Evolutionary conservation across 805 yeast species (phyloP), one percentile per base, ranked within the genome.

Genomic region (Metschnikowia noctiluminum): DNA sequence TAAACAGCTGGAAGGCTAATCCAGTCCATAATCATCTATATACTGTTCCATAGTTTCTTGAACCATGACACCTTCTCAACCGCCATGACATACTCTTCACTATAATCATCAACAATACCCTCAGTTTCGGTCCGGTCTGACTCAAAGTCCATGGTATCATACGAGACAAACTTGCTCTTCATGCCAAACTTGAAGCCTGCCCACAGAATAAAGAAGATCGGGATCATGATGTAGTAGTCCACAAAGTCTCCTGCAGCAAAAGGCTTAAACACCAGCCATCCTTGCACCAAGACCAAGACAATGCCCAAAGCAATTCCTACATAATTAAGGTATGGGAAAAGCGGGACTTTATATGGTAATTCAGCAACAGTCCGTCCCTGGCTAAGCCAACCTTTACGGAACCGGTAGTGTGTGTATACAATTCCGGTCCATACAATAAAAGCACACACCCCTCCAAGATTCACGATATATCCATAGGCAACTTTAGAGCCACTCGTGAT

Each of bases 381-480:
- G 13, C 38, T 44, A 7, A 57, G 7, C 63, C 63, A 60, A 7
- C 62, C 63, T 32, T 40, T 43, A 31, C 63, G 56, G 47, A 58
- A 60, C 28, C 60, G 47, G 21, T 43, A 53, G 40, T 60, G 61
- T 11, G 60, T 47, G 30, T 43, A 49, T 21, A 57, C 50, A 31
- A 60, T 58, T 12, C 56, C 60, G 3, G 62, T 55, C 63, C 63
- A 60, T 10, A 58, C 62, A 30, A 60, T 55, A 39, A 60, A 58
- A 15, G 60, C 57, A 48, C 55, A 50, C 10, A 60, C 59, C 26
- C 61, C 62, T 7, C 57, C 55, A 15, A 60, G 36, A 38, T 54
- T 51, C 7, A 58, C 57, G 41, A 60, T 57, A 31, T 58, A 60
- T 26, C 47, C 43, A 31, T 58, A 60, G 9, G 61, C 63, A 13